Percentiles rank a stretch among this genome's conserved stretches.
phyloP scores from a whole-genome alignment of 2,329 filamentous ascomycete genomes.

The Golovinomyces cichoracearum region DNA sequence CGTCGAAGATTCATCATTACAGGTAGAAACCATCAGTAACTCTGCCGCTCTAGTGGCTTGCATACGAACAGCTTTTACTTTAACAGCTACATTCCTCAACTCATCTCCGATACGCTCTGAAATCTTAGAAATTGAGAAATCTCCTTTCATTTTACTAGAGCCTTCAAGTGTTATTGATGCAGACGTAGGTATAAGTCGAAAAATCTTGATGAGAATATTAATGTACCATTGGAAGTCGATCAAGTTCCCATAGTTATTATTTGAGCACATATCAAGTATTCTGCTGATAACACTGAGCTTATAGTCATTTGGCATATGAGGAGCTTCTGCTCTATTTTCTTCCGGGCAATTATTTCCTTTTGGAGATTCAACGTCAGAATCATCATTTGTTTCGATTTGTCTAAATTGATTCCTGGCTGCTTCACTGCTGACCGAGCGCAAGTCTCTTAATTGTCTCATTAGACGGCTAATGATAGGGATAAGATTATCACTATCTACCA shows the following conservation, averaged over 20 bases:
- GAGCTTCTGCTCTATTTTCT: constrained; percentile 24
- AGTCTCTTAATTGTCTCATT: constrained; percentile 58
- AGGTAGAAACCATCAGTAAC: constrained; percentile 36
- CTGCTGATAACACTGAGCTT: constrained; percentile 55
- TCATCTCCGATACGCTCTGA: constrained; percentile 58
- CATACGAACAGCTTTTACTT: constrained; percentile 58
- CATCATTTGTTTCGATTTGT: constrained; percentile 16
- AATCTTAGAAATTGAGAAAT: constrained; percentile 18
- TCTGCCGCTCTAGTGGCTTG: constrained; percentile 69
- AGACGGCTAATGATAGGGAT: constrained; percentile 62
- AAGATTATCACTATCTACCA: constrained; percentile 75
- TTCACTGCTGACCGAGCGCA: constrained; percentile 24
- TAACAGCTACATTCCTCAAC: constrained; percentile 69
- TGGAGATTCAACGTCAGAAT: constrained; percentile 30
- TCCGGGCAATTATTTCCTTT: constrained; percentile 25
- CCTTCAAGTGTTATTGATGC: constrained; percentile 12
- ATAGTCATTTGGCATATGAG: constrained; percentile 64
- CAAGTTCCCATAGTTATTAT: constrained; percentile 65
- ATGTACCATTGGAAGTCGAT: constrained; percentile 96
- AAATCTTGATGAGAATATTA: constrained; percentile 61
- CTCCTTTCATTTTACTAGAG: constrained; percentile 2
- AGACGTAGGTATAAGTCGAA: constrained; percentile 38
- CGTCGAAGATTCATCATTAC: constrained; percentile 25
- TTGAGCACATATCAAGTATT: constrained; percentile 71
- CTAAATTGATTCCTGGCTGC: constrained; percentile 22